These are phyloP conservation scores for Leptographium procerum DNA, from an alignment of 2,329 filamentous ascomycete genomes.

Conservation along the genomic window DNA sequence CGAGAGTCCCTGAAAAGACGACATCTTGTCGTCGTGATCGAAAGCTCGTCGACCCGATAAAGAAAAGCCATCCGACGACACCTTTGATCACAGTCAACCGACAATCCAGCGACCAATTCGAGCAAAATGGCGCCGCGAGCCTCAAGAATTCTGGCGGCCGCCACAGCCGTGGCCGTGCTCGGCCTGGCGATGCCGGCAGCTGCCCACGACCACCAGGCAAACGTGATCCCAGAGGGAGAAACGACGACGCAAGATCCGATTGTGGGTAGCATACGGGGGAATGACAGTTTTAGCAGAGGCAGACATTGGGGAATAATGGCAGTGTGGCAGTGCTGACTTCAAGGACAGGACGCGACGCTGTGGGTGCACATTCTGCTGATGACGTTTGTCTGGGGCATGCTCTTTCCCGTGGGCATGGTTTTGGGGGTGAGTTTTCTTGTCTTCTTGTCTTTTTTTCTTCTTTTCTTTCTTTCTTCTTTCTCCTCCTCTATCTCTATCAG, in stretches of 20 bases:
- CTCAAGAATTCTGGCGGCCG: not conserved
- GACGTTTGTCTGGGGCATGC: constrained; percentile 75
- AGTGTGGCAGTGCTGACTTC: constrained; percentile 7
- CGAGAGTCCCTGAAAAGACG: not conserved
- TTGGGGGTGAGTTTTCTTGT: constrained; percentile 54
- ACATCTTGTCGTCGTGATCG: too few relatives aligned
- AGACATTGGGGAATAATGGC: too few relatives aligned
- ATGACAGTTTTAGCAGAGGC: too few relatives aligned
- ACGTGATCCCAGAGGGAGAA: constrained; percentile 54
- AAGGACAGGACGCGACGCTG: constrained; percentile 59
- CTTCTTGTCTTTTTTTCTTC: not conserved
- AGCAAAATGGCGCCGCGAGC: not conserved
- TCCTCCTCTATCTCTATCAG: too few relatives aligned
- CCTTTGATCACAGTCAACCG: too few relatives aligned
- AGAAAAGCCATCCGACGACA: not conserved
- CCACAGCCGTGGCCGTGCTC: constrained; percentile 6
- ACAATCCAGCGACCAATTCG: not conserved
- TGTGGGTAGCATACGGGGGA: constrained; percentile 2
- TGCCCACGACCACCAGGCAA: constrained; percentile 38
- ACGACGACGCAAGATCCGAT: constrained; percentile 58
- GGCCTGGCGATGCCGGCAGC: constrained; percentile 12
- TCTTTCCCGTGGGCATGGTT: constrained; percentile 94
- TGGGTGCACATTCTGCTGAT: constrained; percentile 92
- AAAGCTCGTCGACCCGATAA: too few relatives aligned
- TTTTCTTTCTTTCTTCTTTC: not conserved